Base-by-base conservation (phyloP, 495 filamentous ascomycete genomes). In the Trichoderma gamsii region DNA sequence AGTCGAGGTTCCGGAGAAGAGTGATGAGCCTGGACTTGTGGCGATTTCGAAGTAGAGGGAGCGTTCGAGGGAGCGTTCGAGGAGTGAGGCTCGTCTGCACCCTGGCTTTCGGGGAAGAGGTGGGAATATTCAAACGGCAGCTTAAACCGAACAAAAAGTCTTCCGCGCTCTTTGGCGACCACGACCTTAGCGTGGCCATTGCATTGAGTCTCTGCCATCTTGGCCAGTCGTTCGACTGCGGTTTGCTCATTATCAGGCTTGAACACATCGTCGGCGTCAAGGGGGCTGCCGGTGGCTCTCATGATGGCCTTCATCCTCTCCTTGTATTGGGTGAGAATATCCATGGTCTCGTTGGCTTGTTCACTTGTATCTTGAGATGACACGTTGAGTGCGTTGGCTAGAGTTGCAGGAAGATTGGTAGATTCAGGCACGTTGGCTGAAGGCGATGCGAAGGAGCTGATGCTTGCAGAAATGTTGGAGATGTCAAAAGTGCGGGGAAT, bases 101-200 rank as follows among this genome's bases (percentile, higher is more conserved):
- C 61, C 27, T 65, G 63, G 63, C 25, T 43, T 15, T 41, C 21
- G 63, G 63, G 63, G 25, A 65, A 65, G 32, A 65, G 21, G 15
- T n/a, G 18, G 21, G 16, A 13, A 21, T 65, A 65, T 13, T n/a
- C 18, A 35, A 27, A 8, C 35, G 63, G 63, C 16, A 65, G 18
- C 63, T 65, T 65, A 65, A 65, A 65, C 63, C 35, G 63, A 32
- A 65, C 63, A n/a, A 41, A 11, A 29, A 65, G 63, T 16, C 41
- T 41, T 21, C 63, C 63, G 12, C 43, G 9, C 21, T 41, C 12
- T 8, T 21, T 21, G 29, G 16, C 41, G 25, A 65, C n/a, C 35
- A 43, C 25, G 41, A 65, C 63, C 7, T 29, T 43, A 29, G 63
- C 63, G 16, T 65, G 15, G 18, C 35, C 63, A 43, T 25, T 12